Conservation (phyloP, 257 asterid species). For the Solanum bulbocastanum region DNA sequence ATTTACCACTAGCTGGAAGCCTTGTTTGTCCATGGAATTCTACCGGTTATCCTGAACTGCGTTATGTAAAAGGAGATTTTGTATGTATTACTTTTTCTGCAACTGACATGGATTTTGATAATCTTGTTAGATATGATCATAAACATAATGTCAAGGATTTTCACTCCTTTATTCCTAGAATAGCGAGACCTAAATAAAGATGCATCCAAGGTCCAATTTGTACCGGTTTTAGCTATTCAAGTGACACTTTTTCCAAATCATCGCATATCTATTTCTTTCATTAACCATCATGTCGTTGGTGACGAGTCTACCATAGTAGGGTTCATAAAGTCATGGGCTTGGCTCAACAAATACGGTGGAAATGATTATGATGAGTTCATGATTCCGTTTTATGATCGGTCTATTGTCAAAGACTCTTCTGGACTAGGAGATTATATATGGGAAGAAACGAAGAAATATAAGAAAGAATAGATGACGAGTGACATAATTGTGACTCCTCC, state of each 20-base stretch:
- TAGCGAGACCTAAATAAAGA: no score
- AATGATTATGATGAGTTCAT: neutral
- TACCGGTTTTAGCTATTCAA: constrained; percentile 8
- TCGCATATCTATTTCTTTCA: constrained; percentile 4
- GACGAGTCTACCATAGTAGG: constrained; percentile 1
- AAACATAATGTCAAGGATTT: no score
- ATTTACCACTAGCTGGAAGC: no score
- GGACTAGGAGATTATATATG: constrained; percentile 1
- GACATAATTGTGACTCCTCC: neutral
- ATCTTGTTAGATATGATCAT: no score
- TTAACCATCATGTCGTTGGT: constrained; percentile 1
- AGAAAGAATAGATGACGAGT: neutral
- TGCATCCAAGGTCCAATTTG: no score
- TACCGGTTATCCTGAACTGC: no score
- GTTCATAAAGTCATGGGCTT: constrained; percentile 10
- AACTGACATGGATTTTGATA: no score
- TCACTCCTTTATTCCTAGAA: no score
- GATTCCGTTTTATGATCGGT: constrained; percentile 12
- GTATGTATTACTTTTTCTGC: no score
- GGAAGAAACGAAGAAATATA: neutral
- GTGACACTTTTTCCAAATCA: constrained; percentile 4
- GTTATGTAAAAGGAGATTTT: no score
- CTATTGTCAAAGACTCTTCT: neutral
- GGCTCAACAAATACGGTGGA: no score
- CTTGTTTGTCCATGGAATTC: no score